phyloP scores from a whole-genome alignment of 2,329 filamentous ascomycete species.

The Lithohypha guttulata region DNA sequence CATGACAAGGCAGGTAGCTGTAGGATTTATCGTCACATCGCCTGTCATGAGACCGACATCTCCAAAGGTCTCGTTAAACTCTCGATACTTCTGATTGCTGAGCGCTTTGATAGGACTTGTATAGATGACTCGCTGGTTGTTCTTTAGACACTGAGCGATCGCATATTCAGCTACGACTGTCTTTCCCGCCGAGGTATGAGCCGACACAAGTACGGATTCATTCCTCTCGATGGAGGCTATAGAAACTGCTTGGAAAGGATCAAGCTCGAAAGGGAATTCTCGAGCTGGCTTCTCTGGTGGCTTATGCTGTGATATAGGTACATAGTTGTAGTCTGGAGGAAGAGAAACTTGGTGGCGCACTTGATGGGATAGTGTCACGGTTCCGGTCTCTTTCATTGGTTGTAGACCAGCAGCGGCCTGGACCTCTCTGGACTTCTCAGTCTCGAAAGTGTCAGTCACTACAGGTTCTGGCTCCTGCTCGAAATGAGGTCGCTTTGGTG shows the following conservation, averaged over 20 bases:
- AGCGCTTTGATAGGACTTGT: constrained; percentile 98
- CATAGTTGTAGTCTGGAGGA: constrained; percentile 85
- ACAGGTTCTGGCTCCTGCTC: constrained; percentile 64
- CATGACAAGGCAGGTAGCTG: constrained; percentile 96
- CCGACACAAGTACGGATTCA: constrained; percentile 92
- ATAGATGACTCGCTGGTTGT: constrained; percentile 97
- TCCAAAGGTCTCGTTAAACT: constrained; percentile 90
- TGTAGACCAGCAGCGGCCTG: constrained; percentile 63
- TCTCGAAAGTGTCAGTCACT: constrained; percentile 88
- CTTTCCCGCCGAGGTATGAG: constrained; percentile 95
- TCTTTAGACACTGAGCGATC: constrained; percentile 91
- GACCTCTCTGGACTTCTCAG: constrained; percentile 83
- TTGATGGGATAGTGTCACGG: constrained; percentile 84
- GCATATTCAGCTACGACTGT: constrained; percentile 98
- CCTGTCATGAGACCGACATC: constrained; percentile 98
- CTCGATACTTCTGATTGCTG: constrained; percentile 97
- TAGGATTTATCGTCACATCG: constrained; percentile 98
- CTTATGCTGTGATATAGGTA: constrained; percentile 90
- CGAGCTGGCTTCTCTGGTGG: constrained; percentile 77
- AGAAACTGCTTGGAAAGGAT: constrained; percentile 93
- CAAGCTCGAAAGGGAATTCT: constrained; percentile 77
- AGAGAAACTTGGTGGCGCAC: constrained; percentile 96
- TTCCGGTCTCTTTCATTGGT: constrained; percentile 51
- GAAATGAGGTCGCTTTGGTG: constrained; percentile 37
- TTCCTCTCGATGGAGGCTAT: constrained; percentile 91